Conservation (phyloP, 768 basidiomycete genomes). For the Austroboletus festivus region DNA sequence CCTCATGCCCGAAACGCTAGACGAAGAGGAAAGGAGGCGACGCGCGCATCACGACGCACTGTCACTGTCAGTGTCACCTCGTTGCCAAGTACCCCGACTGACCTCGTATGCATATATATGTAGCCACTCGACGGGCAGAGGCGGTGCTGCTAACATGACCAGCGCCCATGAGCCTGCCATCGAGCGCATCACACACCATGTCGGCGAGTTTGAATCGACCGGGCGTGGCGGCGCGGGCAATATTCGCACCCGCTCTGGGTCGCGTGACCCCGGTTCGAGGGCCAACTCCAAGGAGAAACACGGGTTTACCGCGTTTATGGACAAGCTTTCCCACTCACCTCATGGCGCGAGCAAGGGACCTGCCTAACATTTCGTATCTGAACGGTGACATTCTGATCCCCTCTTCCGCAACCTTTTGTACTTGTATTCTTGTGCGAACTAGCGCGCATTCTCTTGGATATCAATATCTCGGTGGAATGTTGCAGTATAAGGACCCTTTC, state of each 20-base stretch:
- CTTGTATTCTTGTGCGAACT: no score
- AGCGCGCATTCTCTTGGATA: no score
- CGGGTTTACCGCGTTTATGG: constrained; percentile 29
- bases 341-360: no score
- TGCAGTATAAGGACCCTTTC: no score
- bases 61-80: constrained; percentile 26
- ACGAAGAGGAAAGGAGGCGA: constrained; percentile 35
- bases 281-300: constrained; percentile 29
- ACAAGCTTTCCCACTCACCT: no score
- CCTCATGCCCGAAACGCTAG: constrained; percentile 22
- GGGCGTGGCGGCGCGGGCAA: constrained; percentile 67
- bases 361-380: no score
- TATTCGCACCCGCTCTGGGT: constrained; percentile 42
- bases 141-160: constrained; percentile 63
- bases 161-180: constrained; percentile 34
- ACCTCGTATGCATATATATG: background rate
- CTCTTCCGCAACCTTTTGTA: no score
- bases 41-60: constrained; percentile 33
- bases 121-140: constrained; percentile 68
- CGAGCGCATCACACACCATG: constrained; percentile 30
- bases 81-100: background rate
- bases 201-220: constrained; percentile 35
- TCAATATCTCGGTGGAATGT: no score
- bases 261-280: constrained; percentile 27
- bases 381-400: no score